Evolutionary conservation across 2,329 filamentous ascomycete genomes (phyloP).

Genomic region (Cladobotryum mycophilum): DNA sequence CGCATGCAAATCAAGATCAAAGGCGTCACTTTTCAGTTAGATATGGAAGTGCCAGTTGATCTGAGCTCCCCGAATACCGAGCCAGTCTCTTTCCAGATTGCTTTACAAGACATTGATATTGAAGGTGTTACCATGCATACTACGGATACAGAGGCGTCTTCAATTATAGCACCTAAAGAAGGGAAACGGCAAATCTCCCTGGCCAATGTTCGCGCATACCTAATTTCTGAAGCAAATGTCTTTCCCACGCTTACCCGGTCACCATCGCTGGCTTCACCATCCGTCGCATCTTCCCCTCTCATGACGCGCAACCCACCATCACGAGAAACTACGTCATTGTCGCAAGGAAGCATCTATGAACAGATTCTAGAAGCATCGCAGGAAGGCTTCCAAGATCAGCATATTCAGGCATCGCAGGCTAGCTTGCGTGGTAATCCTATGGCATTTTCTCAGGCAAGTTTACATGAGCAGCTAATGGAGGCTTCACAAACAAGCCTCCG

Average conservation of each 20-base stretch:
- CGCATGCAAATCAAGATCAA: conserved; percentile 61
- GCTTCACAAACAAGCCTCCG: not conserved
- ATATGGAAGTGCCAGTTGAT: conserved; percentile 52
- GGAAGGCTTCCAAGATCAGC: not conserved
- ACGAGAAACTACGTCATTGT: conserved; percentile 24
- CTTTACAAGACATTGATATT: conserved; percentile 57
- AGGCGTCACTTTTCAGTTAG: conserved; percentile 59
- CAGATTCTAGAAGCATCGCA: conserved; percentile 1
- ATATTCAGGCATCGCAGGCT: conserved; percentile 19
- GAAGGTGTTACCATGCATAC: conserved; percentile 54
- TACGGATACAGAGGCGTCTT: conserved; percentile 25
- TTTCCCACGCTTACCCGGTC: conserved; percentile 55
- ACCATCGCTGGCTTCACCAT: conserved; percentile 43
- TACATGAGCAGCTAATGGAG: conserved; percentile 4
- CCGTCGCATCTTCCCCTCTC: conserved; percentile 45
- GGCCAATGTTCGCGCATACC: conserved; percentile 55
- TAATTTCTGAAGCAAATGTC: conserved; percentile 62
- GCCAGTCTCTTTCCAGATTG: conserved; percentile 57
- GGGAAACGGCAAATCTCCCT: conserved; percentile 61
- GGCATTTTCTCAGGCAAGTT: conserved; percentile 20
- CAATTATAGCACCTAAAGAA: conserved; percentile 42
- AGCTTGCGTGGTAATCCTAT: conserved; percentile 22
- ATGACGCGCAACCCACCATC: conserved; percentile 33
- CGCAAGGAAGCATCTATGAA: conserved; percentile 20
- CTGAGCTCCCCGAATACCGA: conserved; percentile 41